phyloP scores from a whole-genome alignment of 495 filamentous ascomycete genomes.

The Oidiodendron maius region DNA sequence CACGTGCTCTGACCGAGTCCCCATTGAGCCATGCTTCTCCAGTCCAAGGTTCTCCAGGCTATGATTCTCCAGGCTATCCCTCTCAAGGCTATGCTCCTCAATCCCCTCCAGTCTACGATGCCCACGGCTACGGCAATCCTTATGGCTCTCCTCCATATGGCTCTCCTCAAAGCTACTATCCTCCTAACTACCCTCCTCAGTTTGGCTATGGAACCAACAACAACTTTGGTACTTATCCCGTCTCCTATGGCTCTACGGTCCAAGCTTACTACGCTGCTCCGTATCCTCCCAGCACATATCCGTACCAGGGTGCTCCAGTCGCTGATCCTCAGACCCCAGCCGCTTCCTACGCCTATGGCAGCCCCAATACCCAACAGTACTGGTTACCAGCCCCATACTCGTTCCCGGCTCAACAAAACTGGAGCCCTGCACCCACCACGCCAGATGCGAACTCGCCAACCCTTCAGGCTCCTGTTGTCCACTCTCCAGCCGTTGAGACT shows the following conservation, averaged over 20 bases:
- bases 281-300: not conserved
- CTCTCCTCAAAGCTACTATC: no score
- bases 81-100: no score
- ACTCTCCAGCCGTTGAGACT: not conserved
- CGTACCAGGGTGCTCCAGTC: no score
- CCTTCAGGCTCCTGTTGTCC: no score
- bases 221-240: not conserved
- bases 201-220: no score
- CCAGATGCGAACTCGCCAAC: no score
- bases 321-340: no score
- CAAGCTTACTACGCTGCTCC: not conserved
- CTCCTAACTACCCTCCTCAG: no score
- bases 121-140: no score
- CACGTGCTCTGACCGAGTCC: not conserved
- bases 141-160: no score
- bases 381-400: not conserved
- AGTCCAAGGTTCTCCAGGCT: not conserved
- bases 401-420: not conserved
- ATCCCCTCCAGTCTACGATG: no score
- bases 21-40: not conserved
- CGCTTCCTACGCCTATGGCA: not conserved
- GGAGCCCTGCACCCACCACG: not conserved
- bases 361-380: no score
- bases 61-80: constrained; percentile 4
- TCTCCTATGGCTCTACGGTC: not conserved